Evolutionary conservation across 2,329 filamentous ascomycete genomes (phyloP), one percentile per base, ranked within the genome.

Genomic region (Colletotrichum somersetense): DNA sequence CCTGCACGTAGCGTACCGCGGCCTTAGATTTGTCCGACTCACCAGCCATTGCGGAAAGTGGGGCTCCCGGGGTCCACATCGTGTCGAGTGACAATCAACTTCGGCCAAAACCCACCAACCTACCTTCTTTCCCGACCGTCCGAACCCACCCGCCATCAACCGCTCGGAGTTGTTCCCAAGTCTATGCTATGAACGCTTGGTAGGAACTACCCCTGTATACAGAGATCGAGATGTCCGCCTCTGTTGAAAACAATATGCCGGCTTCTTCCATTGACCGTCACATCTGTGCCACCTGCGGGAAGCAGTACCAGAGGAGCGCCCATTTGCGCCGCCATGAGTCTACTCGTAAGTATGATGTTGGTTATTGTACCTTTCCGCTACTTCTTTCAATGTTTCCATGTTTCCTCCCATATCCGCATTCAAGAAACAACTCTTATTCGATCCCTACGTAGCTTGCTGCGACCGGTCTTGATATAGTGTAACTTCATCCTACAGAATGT

Each of bases 311-410:
- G 62, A 73, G 76, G 33, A 78, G 74, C 66, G 75, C 76, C 33
- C 77, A 78, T 62, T 75, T 77, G 23, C 76, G 76, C 33, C 76
- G 77, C 16, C 76, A 78, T 62, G 76, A 78, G 68, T 72, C 76
- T 23, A 77, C 76, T 14, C 77, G 76, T 77, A 62, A 75, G 77
- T 74, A 4, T 11, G 4, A 11, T 20, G 4, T 30, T 23, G 5
- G 14, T 35, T 2, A 0, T 10, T 48, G n/a, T 11, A 48, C 6
- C 5, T 33, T 8, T 16, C 12, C 8, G 12, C 20, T 6, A 6
- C 7, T 20, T 8, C 7, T 44, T 20, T 6, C 16, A 44, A 1
- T 48, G n/a, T 8, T 48, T n/a, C 10, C 20, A 30, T 5, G 8
- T 5, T 18, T 5, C 20, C 46, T 20, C 44, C 4, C 5, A 14